Conservation (phyloP, 2,329 filamentous ascomycete genomes). For the Ascochyta fabae region DNA sequence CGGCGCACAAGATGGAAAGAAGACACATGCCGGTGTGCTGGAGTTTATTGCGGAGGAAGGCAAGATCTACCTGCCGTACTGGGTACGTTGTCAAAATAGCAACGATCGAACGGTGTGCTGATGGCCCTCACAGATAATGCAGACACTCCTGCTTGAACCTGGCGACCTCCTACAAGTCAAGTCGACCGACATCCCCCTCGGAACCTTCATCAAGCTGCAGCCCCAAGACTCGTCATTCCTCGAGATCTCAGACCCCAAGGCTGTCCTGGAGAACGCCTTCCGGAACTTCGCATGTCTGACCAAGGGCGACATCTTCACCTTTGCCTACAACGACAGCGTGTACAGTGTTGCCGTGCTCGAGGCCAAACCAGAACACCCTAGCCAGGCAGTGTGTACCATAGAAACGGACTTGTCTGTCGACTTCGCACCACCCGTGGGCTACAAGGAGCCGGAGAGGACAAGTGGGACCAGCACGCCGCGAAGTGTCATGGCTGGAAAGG, state of each 20-base stretch:
- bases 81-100: slow-evolving; percentile 62
- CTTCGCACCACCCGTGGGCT: slow-evolving; percentile 91
- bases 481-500: slow-evolving; percentile 68
- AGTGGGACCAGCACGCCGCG: slow-evolving; percentile 89
- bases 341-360: slow-evolving; percentile 95
- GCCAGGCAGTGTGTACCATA: slow-evolving; percentile 86
- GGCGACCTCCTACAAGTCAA: slow-evolving; percentile 95
- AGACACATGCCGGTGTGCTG: slow-evolving; percentile 91
- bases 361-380: slow-evolving; percentile 85
- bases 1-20: slow-evolving; percentile 81
- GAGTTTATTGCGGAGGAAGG: slow-evolving; percentile 99
- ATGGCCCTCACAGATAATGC: slow-evolving; percentile 76
- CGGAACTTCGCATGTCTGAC: slow-evolving; percentile 94
- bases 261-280: slow-evolving; percentile 95
- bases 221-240: slow-evolving; percentile 92
- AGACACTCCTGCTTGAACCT: slow-evolving; percentile 84
- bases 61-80: slow-evolving; percentile 92
- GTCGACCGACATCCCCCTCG: slow-evolving; percentile 88
- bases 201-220: slow-evolving; percentile 94
- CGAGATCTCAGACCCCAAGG: slow-evolving; percentile 96
- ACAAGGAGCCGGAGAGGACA: slow-evolving; percentile 79
- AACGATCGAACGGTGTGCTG: slow-evolving; percentile 10
- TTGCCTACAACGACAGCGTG: slow-evolving; percentile 92
- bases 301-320: slow-evolving; percentile 93
- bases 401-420: slow-evolving; percentile 97